Conservation (phyloP, 306 rosid genomes). For the Alnus glutinosa region DNA sequence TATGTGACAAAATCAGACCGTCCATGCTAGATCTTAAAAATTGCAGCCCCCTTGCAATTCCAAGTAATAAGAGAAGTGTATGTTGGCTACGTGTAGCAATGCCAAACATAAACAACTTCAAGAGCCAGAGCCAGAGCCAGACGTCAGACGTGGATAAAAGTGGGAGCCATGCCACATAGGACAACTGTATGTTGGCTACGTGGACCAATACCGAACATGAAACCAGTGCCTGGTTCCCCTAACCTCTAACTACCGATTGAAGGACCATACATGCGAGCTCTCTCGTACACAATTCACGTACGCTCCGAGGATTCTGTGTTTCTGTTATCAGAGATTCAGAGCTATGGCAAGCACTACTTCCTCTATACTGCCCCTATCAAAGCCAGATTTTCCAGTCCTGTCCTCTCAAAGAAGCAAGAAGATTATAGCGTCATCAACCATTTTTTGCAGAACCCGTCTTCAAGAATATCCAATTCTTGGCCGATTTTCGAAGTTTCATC, state of each 20-base stretch:
- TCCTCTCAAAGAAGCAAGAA: slow-evolving; percentile 9
- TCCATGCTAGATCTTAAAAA: too few relatives aligned
- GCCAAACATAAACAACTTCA: too few relatives aligned
- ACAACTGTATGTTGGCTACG: neutral
- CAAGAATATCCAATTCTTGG: slow-evolving; percentile 18
- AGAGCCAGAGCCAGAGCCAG: too few relatives aligned
- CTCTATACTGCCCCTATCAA: slow-evolving; percentile 29
- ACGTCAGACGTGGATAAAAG: neutral
- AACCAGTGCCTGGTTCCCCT: neutral
- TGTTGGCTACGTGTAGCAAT: too few relatives aligned
- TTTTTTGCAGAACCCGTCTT: slow-evolving; percentile 16
- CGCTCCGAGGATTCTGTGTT: neutral
- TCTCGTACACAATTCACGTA: neutral
- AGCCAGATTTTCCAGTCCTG: slow-evolving; percentile 10
- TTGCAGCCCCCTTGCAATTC: too few relatives aligned
- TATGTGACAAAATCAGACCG: too few relatives aligned
- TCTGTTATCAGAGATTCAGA: neutral
- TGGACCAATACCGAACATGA: slow-evolving; percentile 3
- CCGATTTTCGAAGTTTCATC: slow-evolving; percentile 11
- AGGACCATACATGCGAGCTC: slow-evolving; percentile 1
- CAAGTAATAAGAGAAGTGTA: too few relatives aligned
- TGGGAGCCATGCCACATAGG: neutral
- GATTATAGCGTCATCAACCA: slow-evolving; percentile 11
- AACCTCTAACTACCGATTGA: neutral
- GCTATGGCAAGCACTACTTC: slow-evolving; percentile 35